Conservation (phyloP, 176 grass and related monocot genomes). For the Oryza nivara region DNA sequence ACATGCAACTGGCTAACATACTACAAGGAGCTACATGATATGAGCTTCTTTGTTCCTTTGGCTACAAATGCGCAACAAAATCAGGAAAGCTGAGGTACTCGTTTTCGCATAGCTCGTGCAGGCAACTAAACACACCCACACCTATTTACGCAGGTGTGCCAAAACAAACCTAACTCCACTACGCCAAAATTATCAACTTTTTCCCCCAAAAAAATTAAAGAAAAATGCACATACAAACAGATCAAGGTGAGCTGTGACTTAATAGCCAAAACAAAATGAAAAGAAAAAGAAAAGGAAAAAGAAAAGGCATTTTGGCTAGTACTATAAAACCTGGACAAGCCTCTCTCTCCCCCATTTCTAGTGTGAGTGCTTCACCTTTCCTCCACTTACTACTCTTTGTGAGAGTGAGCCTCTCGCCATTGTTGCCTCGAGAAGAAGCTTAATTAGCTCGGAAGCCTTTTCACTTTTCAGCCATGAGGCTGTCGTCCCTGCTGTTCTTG, state of each 20-base stretch:
- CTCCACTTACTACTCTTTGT: constrained; percentile 33
- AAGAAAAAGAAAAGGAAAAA: background rate
- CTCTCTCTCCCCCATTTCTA: background rate
- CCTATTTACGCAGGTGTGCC: constrained; percentile 16
- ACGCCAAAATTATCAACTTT: background rate
- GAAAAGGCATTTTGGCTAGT: constrained; percentile 3
- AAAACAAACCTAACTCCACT: constrained; percentile 46
- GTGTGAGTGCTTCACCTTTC: constrained; percentile 16
- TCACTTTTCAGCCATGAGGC: constrained; percentile 28
- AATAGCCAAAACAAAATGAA: background rate
- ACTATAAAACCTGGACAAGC: constrained; percentile 4
- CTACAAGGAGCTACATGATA: constrained; percentile 15
- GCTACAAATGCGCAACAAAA: constrained; percentile 34
- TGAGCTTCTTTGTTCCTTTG: constrained; percentile 27
- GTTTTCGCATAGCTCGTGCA: background rate
- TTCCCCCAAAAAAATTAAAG: background rate
- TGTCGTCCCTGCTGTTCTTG: constrained; percentile 22
- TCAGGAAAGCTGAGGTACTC: constrained; percentile 16
- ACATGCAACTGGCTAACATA: constrained; percentile 8
- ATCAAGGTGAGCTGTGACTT: background rate
- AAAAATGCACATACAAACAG: background rate
- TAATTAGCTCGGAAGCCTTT: too few species aligned
- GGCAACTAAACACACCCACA: background rate
- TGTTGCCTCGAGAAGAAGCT: background rate
- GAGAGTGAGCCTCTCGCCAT: background rate